Evolutionary conservation across 371 early-diverging fungal species (phyloP).

Genomic region (Syncephalastrum racemosum): DNA sequence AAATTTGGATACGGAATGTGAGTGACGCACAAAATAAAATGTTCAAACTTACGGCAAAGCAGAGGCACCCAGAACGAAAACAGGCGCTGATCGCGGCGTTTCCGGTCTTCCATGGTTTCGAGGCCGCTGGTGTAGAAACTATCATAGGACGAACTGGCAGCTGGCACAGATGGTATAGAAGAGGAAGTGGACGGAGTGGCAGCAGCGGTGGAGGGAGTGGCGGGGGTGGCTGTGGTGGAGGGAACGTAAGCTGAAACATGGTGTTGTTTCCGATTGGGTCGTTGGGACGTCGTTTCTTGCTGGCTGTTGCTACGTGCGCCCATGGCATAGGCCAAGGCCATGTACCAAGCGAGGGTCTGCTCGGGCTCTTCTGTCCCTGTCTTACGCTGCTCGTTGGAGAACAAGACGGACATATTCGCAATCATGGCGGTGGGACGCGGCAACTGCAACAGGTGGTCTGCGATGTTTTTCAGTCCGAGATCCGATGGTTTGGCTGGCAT

Average conservation of each 20-base stretch:
- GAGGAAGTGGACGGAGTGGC: conserved; percentile 7
- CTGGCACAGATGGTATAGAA: conserved; percentile 4
- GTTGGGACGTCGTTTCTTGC: conserved; percentile 1
- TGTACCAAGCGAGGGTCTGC: conserved; percentile 48
- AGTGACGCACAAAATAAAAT: background rate
- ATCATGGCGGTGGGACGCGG: conserved; percentile 40
- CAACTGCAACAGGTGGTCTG: conserved; percentile 41
- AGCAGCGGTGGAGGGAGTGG: conserved; percentile 13
- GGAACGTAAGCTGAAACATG: conserved; percentile 13
- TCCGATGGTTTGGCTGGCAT: conserved; percentile 40
- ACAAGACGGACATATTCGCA: conserved; percentile 38
- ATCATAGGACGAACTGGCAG: conserved; percentile 12
- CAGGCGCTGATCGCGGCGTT: conserved; percentile 40
- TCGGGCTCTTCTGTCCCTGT: conserved; percentile 28
- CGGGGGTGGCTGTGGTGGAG: conserved; percentile 9
- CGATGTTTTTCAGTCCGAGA: conserved; percentile 33
- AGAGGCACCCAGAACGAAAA: conserved; percentile 52
- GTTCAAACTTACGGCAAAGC: conserved; percentile 39
- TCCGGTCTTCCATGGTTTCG: conserved; percentile 22
- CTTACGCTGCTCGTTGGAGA: conserved; percentile 15
- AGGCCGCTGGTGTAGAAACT: conserved; percentile 11
- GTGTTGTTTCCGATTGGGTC: conserved; percentile 16
- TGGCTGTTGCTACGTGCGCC: conserved; percentile 30
- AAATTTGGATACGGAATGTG: background rate
- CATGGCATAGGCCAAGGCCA: conserved; percentile 51